These are phyloP conservation scores for Opeltia flavorubescens DNA, from an alignment of 495 filamentous ascomycete species.

Conservation along the genomic window DNA sequence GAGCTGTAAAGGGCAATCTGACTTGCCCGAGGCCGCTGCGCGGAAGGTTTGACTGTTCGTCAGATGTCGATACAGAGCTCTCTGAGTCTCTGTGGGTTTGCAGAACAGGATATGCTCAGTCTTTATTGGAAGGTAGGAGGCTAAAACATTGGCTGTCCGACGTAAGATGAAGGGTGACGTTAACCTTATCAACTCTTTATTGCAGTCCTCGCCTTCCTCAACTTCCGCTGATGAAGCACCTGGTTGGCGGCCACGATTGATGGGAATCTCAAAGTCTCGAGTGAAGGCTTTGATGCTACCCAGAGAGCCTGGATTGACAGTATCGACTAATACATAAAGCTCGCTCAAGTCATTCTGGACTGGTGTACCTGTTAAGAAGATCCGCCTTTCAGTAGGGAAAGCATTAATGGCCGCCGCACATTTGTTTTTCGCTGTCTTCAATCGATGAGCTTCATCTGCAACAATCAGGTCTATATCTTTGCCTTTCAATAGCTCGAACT, in stretches of 20 bases:
- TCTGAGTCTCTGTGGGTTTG: slow-evolving; percentile 54
- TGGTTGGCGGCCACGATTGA: slow-evolving; percentile 59
- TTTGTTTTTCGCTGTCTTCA: slow-evolving; percentile 75
- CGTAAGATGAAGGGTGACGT: slow-evolving; percentile 65
- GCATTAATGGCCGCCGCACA: slow-evolving; percentile 61
- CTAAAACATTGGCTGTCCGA: slow-evolving; percentile 58
- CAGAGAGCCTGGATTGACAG: slow-evolving; percentile 64
- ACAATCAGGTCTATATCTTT: slow-evolving; percentile 61
- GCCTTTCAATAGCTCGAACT: slow-evolving; percentile 51
- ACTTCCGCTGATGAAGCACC: slow-evolving; percentile 50
- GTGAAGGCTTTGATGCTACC: slow-evolving; percentile 56
- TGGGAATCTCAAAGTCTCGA: slow-evolving; percentile 58
- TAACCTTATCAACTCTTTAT: slow-evolving; percentile 50
- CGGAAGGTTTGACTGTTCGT: slow-evolving; percentile 57
- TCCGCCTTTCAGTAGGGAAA: slow-evolving; percentile 49
- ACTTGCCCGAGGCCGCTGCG: slow-evolving; percentile 44
- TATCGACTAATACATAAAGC: slow-evolving; percentile 67
- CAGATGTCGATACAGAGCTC: slow-evolving; percentile 52
- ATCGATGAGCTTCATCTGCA: slow-evolving; percentile 67
- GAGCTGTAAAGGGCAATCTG: slow-evolving; percentile 57
- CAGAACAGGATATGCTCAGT: slow-evolving; percentile 69
- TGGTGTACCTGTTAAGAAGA: slow-evolving; percentile 66
- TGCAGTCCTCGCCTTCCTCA: slow-evolving; percentile 58
- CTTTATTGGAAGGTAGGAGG: slow-evolving; percentile 62
- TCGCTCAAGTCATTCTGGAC: slow-evolving; percentile 72